Evolutionary conservation across 768 basidiomycete species (phyloP).

Genomic region (Leccinum barrowsii): DNA sequence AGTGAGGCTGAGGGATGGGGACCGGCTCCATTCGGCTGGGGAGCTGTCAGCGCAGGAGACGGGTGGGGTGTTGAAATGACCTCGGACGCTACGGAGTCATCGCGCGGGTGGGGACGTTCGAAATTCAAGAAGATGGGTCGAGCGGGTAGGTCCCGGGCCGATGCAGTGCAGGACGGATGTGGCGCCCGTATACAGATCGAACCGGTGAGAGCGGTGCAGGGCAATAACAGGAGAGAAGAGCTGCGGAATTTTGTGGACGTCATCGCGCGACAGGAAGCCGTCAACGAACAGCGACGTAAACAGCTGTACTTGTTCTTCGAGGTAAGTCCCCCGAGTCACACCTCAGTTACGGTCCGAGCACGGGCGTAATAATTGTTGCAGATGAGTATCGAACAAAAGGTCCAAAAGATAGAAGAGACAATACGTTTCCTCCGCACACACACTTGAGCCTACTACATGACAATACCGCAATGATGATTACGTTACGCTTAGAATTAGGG

Average conservation of each 20-base stretch:
- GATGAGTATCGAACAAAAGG: conserved; percentile 55
- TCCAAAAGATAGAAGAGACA: conserved; percentile 48
- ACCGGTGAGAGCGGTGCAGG: background rate
- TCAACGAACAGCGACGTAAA: conserved; percentile 36
- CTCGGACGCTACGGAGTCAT: conserved; percentile 23
- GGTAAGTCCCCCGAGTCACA: conserved; percentile 29
- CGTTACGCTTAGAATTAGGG: background rate
- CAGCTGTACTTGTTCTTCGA: conserved; percentile 51
- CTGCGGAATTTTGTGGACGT: conserved; percentile 42
- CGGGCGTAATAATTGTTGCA: conserved; percentile 20
- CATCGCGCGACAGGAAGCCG: conserved; percentile 40
- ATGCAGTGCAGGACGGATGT: conserved; percentile 5
- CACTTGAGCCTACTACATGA: background rate
- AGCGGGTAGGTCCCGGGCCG: background rate
- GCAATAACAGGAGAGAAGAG: conserved; percentile 10
- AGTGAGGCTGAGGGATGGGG: conserved; percentile 10
- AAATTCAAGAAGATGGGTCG: background rate
- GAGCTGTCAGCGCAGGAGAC: conserved; percentile 4
- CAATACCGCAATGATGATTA: conserved; percentile 1
- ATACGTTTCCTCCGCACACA: conserved; percentile 37
- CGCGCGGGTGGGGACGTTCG: conserved; percentile 15
- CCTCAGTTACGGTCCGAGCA: background rate
- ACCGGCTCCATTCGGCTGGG: conserved; percentile 8
- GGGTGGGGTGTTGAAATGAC: conserved; percentile 14
- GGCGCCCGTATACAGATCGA: background rate